Evolutionary conservation across 257 asterid species (phyloP), one percentile per base, ranked within the genome.

Genomic region (Solanum sitiens): DNA sequence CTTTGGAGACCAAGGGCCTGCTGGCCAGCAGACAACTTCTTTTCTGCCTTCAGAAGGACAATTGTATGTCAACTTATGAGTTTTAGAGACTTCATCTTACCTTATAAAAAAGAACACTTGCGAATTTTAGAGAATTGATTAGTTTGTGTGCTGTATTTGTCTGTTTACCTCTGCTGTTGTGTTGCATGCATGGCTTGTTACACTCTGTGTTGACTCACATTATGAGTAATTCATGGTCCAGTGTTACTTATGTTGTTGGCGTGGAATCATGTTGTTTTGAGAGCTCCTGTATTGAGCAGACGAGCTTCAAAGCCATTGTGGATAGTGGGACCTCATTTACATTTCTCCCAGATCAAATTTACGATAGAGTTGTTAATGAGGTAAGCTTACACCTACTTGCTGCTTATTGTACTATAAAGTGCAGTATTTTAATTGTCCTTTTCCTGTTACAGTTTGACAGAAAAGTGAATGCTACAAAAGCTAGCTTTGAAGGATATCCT

Each of bases 271-370:
- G 92, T 88, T 95, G 98, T 92, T 87, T 95, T 89, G 95, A 86
- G 87, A 90, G 90, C 85, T 90, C 94, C 30, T 94, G 98, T 91
- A 91, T 92, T 86, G 91, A 91, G 87, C 86, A 92, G 86, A 92
- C 95, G 16, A 86, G 86, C 86, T 90, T 90, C 89, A 89, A 93
- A 71, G 93, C 93, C 87, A 92, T 94, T 77, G 96, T 95, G 68
- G 98, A 95, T 88, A 95, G 97, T 75, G 98, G 98, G 86, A 79
- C 98, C 77, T 95, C 98, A 8, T 95, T 95, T 92, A 88, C 98
- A 11, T 93, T 90, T 94, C 94, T 95, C 83, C 98, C 98, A 39
- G 91, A 82, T 65, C 88, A 86, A 89, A 90, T 91, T 88, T 95
- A 92, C 73, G 88, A 91, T 88, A 92, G 89, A 90, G 94, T 94